A percentile compares a stretch with the other conserved stretches of the same genome.
These are phyloP conservation scores for Paramecium sexaurelia DNA, from an alignment of 73 alveolate species.

Conservation along the genomic window DNA sequence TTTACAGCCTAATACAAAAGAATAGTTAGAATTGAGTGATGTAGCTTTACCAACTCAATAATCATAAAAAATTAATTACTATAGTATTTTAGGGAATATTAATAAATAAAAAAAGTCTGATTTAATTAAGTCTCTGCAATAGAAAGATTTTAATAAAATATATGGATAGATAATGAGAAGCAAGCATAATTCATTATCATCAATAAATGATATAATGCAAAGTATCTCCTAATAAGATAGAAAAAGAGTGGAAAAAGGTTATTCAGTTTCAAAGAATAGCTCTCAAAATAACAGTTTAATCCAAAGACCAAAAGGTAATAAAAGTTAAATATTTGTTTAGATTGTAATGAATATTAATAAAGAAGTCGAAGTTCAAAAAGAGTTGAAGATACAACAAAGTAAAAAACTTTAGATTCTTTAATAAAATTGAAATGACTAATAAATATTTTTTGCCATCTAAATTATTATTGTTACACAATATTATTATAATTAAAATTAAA, in stretches of 20 bases:
- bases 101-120: neutral
- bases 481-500: too few species aligned
- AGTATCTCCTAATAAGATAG: neutral
- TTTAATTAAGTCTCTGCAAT: neutral
- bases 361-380: neutral
- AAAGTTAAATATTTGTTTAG: neutral
- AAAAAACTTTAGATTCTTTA: neutral
- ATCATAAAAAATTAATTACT: neutral
- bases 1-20: neutral
- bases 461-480: too few species aligned
- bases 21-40: neutral
- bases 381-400: neutral
- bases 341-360: neutral
- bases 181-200: slow-evolving; percentile 16
- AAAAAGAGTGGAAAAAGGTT: neutral
- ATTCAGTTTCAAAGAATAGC: neutral
- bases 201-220: neutral
- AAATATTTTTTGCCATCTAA: neutral
- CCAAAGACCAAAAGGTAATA: neutral
- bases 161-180: neutral
- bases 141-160: neutral
- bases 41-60: neutral
- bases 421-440: neutral
- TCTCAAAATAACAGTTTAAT: neutral
- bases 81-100: neutral